A percentile compares a stretch with the other conserved stretches of the same genome.
Evolutionary conservation across 768 basidiomycete genomes (phyloP).

Genomic region (Hericium coralloides): DNA sequence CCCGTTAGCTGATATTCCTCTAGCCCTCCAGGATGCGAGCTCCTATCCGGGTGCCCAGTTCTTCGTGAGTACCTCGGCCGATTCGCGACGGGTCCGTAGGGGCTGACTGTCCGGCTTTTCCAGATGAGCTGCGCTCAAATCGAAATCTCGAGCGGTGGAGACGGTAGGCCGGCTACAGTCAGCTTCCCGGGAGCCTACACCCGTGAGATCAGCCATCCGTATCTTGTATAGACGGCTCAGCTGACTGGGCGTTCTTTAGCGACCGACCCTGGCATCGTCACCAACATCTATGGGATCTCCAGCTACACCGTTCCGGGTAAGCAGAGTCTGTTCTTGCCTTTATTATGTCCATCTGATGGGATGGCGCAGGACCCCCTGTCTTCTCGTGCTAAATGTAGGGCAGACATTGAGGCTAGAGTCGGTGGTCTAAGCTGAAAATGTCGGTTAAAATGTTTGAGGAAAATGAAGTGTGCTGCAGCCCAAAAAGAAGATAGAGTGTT

Average conservation of each 20-base stretch:
- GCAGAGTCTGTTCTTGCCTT: not conserved
- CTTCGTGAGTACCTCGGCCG: conserved; percentile 27
- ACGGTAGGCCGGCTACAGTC: conserved; percentile 22
- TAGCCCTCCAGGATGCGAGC: conserved; percentile 36
- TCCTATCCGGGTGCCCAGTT: conserved; percentile 49
- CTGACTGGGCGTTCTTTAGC: conserved; percentile 7
- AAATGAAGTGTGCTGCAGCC: no score
- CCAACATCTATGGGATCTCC: conserved; percentile 23
- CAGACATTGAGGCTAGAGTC: no score
- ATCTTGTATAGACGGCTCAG: not conserved
- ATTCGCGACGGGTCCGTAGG: not conserved
- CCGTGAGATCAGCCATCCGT: conserved; percentile 9
- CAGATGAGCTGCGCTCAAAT: conserved; percentile 31
- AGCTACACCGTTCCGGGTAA: conserved; percentile 21
- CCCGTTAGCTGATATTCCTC: not conserved
- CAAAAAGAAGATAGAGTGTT: no score
- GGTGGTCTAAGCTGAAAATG: no score
- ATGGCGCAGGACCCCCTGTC: conserved; percentile 13
- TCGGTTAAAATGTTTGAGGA: no score
- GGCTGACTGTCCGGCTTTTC: not conserved
- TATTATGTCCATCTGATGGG: not conserved
- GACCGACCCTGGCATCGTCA: conserved; percentile 26
- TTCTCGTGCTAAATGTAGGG: conserved; percentile 15
- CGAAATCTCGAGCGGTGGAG: conserved; percentile 27
- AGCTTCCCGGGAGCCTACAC: conserved; percentile 30